A percentile compares a stretch with the other conserved stretches of the same genome.
These are phyloP conservation scores for Ceratocystis albifundus DNA, from an alignment of 2,329 filamentous ascomycete genomes.

Conservation along the genomic window DNA sequence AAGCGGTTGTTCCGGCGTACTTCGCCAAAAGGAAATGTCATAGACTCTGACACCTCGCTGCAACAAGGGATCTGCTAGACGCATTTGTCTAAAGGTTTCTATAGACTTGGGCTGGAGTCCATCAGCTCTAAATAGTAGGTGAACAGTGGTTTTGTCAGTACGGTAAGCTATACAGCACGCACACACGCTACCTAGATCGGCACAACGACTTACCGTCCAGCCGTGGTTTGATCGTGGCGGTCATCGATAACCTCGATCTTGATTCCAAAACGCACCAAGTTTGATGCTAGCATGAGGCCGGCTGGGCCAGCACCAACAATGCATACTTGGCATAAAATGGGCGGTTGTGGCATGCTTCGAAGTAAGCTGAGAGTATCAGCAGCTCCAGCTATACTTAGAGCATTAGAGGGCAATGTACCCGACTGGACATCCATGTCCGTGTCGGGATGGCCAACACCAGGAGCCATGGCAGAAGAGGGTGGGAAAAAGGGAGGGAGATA, in stretches of 20 bases:
- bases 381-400: conserved; percentile 29
- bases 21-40: conserved; percentile 63
- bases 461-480: conserved; percentile 28
- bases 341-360: conserved; percentile 39
- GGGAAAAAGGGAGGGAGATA: not conserved
- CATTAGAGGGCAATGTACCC: conserved; percentile 28
- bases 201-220: conserved; percentile 38
- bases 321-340: conserved; percentile 38
- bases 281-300: conserved; percentile 44
- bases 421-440: conserved; percentile 27
- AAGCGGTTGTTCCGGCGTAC: conserved; percentile 40
- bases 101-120: conserved; percentile 68
- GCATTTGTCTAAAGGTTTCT: conserved; percentile 62
- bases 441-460: conserved; percentile 31
- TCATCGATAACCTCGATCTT: conserved; percentile 57
- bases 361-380: conserved; percentile 40
- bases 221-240: conserved; percentile 53
- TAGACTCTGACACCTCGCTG: conserved; percentile 58
- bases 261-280: conserved; percentile 54
- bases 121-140: conserved; percentile 43
- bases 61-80: conserved; percentile 56
- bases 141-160: conserved; percentile 14
- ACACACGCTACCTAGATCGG: not conserved
- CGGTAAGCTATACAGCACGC: not conserved
- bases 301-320: conserved; percentile 46